These are phyloP conservation scores for Blastobotrys attinorum DNA, from an alignment of 805 yeast species.

Conservation along the genomic window DNA sequence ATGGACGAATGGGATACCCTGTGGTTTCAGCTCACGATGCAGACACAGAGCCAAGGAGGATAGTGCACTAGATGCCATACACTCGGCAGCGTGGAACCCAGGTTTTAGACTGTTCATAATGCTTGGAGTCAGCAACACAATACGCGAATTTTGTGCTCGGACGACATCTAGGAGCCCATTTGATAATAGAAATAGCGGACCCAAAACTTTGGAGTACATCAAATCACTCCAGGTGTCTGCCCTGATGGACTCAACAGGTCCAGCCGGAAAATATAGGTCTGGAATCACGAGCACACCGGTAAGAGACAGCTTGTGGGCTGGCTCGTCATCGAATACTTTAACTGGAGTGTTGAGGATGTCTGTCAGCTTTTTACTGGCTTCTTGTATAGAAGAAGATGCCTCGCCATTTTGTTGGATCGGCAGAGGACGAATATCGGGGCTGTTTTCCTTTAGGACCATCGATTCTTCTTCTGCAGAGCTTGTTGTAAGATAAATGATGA, in stretches of 20 bases:
- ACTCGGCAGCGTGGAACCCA: conserved; percentile 60
- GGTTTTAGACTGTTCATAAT: conserved; percentile 46
- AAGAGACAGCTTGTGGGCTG: conserved; percentile 47
- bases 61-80: conserved; percentile 42
- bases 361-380: conserved; percentile 40
- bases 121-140: conserved; percentile 47
- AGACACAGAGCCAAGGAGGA: conserved; percentile 32
- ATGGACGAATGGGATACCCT: conserved; percentile 36
- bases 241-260: conserved; percentile 54
- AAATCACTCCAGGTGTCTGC: conserved; percentile 43
- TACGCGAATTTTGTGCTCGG: conserved; percentile 42
- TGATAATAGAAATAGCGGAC: conserved; percentile 45
- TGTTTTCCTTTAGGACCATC: conserved; percentile 41
- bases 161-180: conserved; percentile 49
- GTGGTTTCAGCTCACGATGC: conserved; percentile 38
- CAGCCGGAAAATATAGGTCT: conserved; percentile 56
- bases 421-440: conserved; percentile 62
- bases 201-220: conserved; percentile 38
- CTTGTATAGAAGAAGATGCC: conserved; percentile 34
- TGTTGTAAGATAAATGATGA: conserved; percentile 72
- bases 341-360: conserved; percentile 45
- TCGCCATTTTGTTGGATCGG: conserved; percentile 44
- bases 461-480: conserved; percentile 49
- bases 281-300: conserved; percentile 68
- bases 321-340: conserved; percentile 50